Conservation (phyloP, 805 yeast species). For the Metschnikowia lochheadii region DNA sequence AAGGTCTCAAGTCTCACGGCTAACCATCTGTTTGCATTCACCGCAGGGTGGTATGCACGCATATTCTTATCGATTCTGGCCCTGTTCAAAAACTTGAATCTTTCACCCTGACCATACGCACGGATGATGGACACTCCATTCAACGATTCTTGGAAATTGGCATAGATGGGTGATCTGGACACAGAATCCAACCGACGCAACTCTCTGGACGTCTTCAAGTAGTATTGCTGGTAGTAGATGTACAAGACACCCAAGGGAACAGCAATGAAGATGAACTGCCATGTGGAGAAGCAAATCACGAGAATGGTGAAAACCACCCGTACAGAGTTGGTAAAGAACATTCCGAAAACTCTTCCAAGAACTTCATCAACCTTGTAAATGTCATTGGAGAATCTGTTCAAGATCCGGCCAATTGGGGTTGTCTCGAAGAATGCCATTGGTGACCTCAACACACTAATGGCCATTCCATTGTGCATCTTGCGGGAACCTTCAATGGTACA, state of each 20-base stretch:
- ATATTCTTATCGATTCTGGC: constrained; percentile 78
- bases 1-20: constrained; percentile 90
- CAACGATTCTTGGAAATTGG: constrained; percentile 79
- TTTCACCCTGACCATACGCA: constrained; percentile 62
- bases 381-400: constrained; percentile 90
- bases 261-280: constrained; percentile 73
- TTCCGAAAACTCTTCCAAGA: constrained; percentile 64
- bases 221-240: constrained; percentile 70
- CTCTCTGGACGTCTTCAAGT: constrained; percentile 74
- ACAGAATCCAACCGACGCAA: constrained; percentile 78
- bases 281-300: constrained; percentile 83
- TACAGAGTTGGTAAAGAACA: constrained; percentile 57
- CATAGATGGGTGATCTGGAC: constrained; percentile 74
- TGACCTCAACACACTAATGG: constrained; percentile 66
- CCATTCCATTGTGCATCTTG: constrained; percentile 72
- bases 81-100: constrained; percentile 64
- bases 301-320: constrained; percentile 70
- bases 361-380: constrained; percentile 83
- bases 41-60: constrained; percentile 88
- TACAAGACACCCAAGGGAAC: constrained; percentile 66
- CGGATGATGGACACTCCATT: constrained; percentile 73
- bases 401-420: constrained; percentile 88
- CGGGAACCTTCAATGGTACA: constrained; percentile 83
- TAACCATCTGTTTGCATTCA: constrained; percentile 94
- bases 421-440: constrained; percentile 97